A percentile compares a stretch with the other conserved stretches of the same genome.
Evolutionary conservation across 1,284 basidiomycete species (phyloP).

Genomic region (Trichosporon faecale): DNA sequence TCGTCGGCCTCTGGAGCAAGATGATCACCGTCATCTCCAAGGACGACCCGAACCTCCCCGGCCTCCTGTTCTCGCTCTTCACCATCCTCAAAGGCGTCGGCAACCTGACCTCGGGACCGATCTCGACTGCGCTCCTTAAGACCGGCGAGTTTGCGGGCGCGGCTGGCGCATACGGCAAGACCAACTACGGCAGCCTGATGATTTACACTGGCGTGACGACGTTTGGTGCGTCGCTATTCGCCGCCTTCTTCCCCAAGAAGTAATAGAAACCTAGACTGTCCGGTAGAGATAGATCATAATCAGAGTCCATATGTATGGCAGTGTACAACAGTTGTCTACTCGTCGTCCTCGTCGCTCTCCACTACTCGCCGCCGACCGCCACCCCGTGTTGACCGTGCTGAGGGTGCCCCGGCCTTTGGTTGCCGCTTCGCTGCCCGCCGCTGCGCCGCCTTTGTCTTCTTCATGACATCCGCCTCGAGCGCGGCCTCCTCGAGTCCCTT

Average conservation of each 20-base stretch:
- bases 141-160: constrained; percentile 29
- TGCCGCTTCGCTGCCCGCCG: constrained; percentile 55
- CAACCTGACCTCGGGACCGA: constrained; percentile 47
- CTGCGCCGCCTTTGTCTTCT: constrained; percentile 74
- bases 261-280: constrained; percentile 10
- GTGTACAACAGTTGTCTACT: constrained; percentile 15
- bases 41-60: constrained; percentile 44
- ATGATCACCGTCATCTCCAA: constrained; percentile 39
- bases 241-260: constrained; percentile 23
- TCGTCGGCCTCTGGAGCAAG: constrained; percentile 41
- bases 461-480: constrained; percentile 75
- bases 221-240: constrained; percentile 23
- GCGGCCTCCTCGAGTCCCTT: constrained; percentile 90
- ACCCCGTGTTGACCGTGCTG: constrained; percentile 9
- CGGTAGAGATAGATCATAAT: constrained; percentile 2
- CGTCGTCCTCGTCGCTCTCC: constrained; percentile 27
- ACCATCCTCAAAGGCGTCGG: constrained; percentile 47
- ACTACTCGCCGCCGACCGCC: constrained; percentile 18
- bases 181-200: constrained; percentile 40
- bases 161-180: constrained; percentile 44
- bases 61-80: constrained; percentile 45
- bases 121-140: constrained; percentile 38
- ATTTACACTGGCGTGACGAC: constrained; percentile 36
- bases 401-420: constrained; percentile 12
- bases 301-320: constrained; percentile 8